Conservation (phyloP, 768 basidiomycete species). For the Plicaturopsis crispa region DNA sequence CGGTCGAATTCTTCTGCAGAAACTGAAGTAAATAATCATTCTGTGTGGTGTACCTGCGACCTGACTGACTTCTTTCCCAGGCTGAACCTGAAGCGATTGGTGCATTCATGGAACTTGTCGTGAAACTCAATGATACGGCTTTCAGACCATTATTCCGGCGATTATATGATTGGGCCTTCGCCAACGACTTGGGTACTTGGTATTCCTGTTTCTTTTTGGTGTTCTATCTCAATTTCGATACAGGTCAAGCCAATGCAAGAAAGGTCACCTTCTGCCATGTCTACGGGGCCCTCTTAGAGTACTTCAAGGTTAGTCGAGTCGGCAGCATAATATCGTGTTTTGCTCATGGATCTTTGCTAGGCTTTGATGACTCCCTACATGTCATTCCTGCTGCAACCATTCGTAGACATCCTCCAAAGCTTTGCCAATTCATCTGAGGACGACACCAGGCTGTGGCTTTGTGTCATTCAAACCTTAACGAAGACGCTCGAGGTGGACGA, state of each 20-base stretch:
- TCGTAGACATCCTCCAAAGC: constrained; percentile 51
- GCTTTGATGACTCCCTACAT: constrained; percentile 89
- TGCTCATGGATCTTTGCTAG: constrained; percentile 25
- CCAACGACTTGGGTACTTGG: constrained; percentile 37
- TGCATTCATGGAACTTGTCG: constrained; percentile 83
- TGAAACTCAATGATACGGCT: constrained; percentile 86
- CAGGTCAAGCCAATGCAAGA: constrained; percentile 30
- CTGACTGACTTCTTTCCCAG: constrained; percentile 21
- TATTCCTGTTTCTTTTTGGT: not conserved
- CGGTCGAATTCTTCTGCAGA: constrained; percentile 21
- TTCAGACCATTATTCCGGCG: constrained; percentile 91
- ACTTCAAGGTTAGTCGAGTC: constrained; percentile 67
- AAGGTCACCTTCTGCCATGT: constrained; percentile 70
- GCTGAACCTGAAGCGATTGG: constrained; percentile 46
- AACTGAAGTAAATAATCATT: constrained; percentile 17
- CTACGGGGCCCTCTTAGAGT: constrained; percentile 68
- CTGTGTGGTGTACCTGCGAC: not conserved
- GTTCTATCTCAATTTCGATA: constrained; percentile 11
- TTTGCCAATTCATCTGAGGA: constrained; percentile 28
- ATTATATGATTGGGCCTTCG: constrained; percentile 93
- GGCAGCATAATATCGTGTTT: not conserved
- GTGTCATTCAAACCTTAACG: constrained; percentile 51
- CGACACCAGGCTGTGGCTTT: constrained; percentile 51
- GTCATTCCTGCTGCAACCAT: constrained; percentile 63
- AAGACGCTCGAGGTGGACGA: constrained; percentile 77